phyloP scores from a whole-genome alignment of 1,139 yeast species.

The Trichomonascaceae sp. region DNA sequence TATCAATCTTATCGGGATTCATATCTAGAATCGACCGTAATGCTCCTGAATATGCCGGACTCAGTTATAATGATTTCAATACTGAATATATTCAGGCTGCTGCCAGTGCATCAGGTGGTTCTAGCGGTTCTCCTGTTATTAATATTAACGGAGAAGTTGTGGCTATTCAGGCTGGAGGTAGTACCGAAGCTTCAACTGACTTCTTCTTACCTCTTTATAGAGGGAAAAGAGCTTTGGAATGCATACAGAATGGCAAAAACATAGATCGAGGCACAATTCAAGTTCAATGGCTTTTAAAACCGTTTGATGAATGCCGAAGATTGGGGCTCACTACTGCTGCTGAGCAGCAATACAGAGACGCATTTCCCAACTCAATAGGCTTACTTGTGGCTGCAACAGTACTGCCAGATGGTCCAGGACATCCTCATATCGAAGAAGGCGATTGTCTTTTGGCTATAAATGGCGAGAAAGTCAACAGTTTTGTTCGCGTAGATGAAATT shows the following conservation, averaged over 20 bases:
- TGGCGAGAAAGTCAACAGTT: constrained; percentile 58
- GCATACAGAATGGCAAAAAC: constrained; percentile 53
- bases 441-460: constrained; percentile 75
- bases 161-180: constrained; percentile 93
- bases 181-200: constrained; percentile 86
- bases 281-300: constrained; percentile 81
- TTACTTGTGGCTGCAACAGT: constrained; percentile 78
- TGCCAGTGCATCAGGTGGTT: constrained; percentile 92
- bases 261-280: constrained; percentile 85
- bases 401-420: constrained; percentile 85
- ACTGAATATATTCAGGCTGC: constrained; percentile 97
- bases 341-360: constrained; percentile 60
- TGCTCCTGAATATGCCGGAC: constrained; percentile 88
- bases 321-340: constrained; percentile 74
- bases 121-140: constrained; percentile 94
- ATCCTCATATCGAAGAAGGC: constrained; percentile 69
- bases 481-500: constrained; percentile 77
- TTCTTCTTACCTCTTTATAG: constrained; percentile 83
- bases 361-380: constrained; percentile 74
- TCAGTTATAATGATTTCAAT: constrained; percentile 90
- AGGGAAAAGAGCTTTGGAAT: constrained; percentile 71
- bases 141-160: constrained; percentile 81
- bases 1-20: constrained; percentile 83
- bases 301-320: constrained; percentile 86
- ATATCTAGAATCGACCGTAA: constrained; percentile 87